A percentile compares a stretch with the other conserved stretches of the same genome.
Conservation (phyloP, 139 green algal genomes). For the Tetraselmis striata region DNA sequence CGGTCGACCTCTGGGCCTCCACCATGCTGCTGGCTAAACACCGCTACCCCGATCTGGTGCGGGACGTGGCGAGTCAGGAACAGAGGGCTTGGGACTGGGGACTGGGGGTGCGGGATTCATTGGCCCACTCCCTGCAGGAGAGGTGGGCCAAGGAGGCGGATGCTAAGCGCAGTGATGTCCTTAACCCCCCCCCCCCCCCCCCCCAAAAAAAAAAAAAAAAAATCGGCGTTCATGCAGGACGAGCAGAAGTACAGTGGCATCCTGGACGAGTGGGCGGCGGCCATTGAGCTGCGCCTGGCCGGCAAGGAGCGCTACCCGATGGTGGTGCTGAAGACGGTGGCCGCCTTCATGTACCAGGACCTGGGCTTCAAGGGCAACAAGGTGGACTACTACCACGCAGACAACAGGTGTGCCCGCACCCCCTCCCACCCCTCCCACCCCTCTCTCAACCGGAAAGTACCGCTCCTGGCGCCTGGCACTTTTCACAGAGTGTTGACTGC, state of each 20-base stretch:
- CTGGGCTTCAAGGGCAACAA: conserved; percentile 14
- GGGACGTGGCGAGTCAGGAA: no score
- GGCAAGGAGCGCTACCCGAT: conserved; percentile 14
- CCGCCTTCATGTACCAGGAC: conserved; percentile 15
- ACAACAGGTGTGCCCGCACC: conserved; percentile 29
- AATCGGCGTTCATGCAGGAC: no score
- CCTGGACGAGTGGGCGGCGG: not conserved
- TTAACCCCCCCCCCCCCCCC: no score
- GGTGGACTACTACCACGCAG: conserved; percentile 46
- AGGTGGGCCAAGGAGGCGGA: no score
- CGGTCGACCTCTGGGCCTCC: not conserved
- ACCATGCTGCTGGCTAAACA: not conserved
- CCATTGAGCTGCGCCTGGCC: not conserved
- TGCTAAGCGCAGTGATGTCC: no score
- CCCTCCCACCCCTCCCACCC: not conserved
- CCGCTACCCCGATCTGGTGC: not conserved
- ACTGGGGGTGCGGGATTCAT: no score
- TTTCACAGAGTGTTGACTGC: no score
- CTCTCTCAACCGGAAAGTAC: no score
- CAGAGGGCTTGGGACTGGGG: no score
- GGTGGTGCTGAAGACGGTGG: conserved; percentile 20
- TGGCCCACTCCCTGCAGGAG: no score
- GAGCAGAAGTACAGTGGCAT: not conserved
- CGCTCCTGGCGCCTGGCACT: no score
- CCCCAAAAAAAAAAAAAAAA: no score